phyloP scores from a whole-genome alignment of 345 rosid species.

The Jatropha curcas region DNA sequence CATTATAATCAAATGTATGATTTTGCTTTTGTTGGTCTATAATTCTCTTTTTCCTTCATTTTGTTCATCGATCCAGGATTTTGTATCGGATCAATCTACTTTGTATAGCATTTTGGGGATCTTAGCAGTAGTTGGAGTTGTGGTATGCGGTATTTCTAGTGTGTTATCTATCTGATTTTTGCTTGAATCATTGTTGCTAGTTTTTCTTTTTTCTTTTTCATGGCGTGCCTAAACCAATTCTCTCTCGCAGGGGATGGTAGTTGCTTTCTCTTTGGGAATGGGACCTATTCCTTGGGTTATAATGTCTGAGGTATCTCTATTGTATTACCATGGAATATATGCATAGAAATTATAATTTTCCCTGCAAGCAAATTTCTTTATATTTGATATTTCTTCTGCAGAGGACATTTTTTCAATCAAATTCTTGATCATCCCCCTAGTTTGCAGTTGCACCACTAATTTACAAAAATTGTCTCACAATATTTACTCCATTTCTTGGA shows the following conservation, averaged over 20 bases:
- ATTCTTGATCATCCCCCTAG: not conserved
- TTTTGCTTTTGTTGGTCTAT: not conserved
- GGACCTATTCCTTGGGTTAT: conserved; percentile 99
- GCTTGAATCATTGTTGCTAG: conserved; percentile 12
- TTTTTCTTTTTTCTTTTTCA: not conserved
- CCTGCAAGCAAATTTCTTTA: not conserved
- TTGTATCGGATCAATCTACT: conserved; percentile 51
- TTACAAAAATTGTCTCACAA: not conserved
- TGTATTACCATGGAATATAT: not conserved
- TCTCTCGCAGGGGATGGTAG: conserved; percentile 66
- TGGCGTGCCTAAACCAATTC: conserved; percentile 9
- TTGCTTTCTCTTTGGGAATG: conserved; percentile 80
- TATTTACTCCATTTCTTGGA: not conserved
- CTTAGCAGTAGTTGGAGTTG: conserved; percentile 80
- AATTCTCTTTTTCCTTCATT: conserved; percentile 1
- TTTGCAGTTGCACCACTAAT: not conserved
- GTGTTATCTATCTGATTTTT: conserved; percentile 4
- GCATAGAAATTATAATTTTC: not conserved
- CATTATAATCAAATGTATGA: not conserved
- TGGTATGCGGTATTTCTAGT: conserved; percentile 53
- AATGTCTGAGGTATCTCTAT: conserved; percentile 87
- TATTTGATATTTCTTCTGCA: no score
- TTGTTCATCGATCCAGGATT: conserved; percentile 45
- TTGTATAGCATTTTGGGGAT: conserved; percentile 60
- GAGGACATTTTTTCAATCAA: not conserved